Base-by-base conservation (phyloP, 148 eudicot genomes). In the Silene uniflora region DNA sequence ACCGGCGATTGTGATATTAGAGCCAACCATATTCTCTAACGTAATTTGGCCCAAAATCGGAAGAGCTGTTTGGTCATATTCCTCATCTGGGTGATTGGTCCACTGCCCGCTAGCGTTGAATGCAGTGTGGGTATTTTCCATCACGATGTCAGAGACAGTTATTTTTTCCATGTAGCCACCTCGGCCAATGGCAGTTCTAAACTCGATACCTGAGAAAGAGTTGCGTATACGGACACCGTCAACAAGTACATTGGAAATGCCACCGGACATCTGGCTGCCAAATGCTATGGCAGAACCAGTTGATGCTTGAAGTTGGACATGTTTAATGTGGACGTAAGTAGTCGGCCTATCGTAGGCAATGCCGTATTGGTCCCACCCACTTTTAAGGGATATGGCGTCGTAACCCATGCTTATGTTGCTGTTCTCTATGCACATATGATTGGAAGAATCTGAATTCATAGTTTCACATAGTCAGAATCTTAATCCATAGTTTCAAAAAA, bases 201-300 rank as follows among this genome's bases (percentile, higher is more conserved):
- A 84, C 68, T 58, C 83, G n/a, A 87, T 79, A 8, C 87, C 90
- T 1, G 70, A 24, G 72, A 61, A 49, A 8, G 90, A 85, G 74
- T 87, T 62, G 66, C 73, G 62, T 62, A 83, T 65, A 52, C 74
- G 72, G 25, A 85, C 70, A 13, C 77, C 58, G 13, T 87, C 77
- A 0, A 62, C 86, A 6, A 83, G 63, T 11, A 87, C 78, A 44
- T 79, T 23, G 10, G 90, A 81, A 60, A 87, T 79, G 10, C 90
- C 88, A 62, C 90, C 90, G 1, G 90, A 87, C 90, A 87, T 87
- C 62, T 87, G 86, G 70, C 87, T 85, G 35, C 90, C 90, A 16
- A 87, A 85, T 39, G 86, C 80, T 14, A 87, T 19, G 42, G 86
- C 90, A 19, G 88, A 74, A 47, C 90, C 90, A 0, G 75, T 67